phyloP scores from a whole-genome alignment of 129 eudicot genomes.

The carrot (Daucus carota) region DNA sequence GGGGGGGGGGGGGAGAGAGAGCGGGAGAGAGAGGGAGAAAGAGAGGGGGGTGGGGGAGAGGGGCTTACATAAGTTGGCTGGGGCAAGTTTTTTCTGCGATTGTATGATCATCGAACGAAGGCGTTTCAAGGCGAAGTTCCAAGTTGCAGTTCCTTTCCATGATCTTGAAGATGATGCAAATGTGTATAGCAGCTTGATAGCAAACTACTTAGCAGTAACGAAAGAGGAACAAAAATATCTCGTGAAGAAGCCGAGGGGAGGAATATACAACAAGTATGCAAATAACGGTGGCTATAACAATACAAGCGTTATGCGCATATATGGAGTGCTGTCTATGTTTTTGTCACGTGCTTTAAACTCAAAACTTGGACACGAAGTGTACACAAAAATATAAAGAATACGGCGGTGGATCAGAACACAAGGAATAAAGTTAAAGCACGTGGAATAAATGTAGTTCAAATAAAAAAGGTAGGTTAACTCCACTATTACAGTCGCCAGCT shows the following conservation, averaged over 20 bases:
- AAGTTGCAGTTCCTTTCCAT: slow-evolving; percentile 53
- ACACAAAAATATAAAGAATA: background rate
- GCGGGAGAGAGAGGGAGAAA: too few relatives aligned
- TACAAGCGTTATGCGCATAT: background rate
- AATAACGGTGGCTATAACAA: background rate
- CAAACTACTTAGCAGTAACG: background rate
- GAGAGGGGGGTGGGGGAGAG: background rate
- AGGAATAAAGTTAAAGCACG: background rate
- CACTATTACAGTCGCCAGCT: background rate
- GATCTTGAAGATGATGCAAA: slow-evolving; percentile 6
- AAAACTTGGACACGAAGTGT: background rate
- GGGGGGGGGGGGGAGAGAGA: too few relatives aligned
- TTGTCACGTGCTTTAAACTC: background rate
- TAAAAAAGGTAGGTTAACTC: background rate
- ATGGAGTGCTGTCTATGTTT: background rate
- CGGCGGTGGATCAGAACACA: slow-evolving; percentile 1
- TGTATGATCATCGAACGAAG: slow-evolving; percentile 30
- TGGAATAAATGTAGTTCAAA: background rate
- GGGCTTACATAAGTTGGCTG: slow-evolving; percentile 4
- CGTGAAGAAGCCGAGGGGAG: background rate
- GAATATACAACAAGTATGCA: background rate
- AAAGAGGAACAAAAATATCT: background rate
- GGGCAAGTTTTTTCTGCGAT: slow-evolving; percentile 13
- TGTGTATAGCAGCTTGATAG: background rate
- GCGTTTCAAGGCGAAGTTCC: slow-evolving; percentile 63